Conservation (phyloP, 2,329 filamentous ascomycete species). For the Myriosclerotinia curreyana region DNA sequence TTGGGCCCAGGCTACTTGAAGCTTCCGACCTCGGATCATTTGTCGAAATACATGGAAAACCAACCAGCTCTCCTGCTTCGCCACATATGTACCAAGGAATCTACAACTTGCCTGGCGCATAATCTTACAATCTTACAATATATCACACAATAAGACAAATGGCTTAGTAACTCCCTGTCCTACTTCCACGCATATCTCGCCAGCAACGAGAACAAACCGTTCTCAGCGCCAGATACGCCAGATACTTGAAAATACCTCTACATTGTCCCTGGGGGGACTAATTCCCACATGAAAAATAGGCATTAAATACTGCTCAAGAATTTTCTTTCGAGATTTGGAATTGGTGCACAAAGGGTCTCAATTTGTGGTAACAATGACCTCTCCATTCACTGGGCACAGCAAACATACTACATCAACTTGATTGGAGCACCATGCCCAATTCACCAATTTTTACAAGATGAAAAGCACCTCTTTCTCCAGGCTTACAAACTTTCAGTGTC, state of each 20-base stretch:
- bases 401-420: background rate
- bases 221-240: background rate
- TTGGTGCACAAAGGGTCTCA: background rate
- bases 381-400: background rate
- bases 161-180: background rate
- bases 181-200: background rate
- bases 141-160: background rate
- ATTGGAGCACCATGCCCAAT: background rate
- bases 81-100: background rate
- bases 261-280: background rate
- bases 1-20: background rate
- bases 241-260: background rate
- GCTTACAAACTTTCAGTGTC: background rate
- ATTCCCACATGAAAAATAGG: background rate
- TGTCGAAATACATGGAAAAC: background rate
- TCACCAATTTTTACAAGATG: background rate
- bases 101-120: background rate
- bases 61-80: background rate
- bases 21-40: background rate
- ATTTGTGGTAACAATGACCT: background rate
- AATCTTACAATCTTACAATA: background rate
- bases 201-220: background rate
- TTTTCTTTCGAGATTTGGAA: background rate
- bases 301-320: background rate
- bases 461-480: background rate